Evolutionary conservation across 2,329 filamentous ascomycete genomes (phyloP), one percentile per base, ranked within the genome.

Genomic region (Diplodia sapinea): DNA sequence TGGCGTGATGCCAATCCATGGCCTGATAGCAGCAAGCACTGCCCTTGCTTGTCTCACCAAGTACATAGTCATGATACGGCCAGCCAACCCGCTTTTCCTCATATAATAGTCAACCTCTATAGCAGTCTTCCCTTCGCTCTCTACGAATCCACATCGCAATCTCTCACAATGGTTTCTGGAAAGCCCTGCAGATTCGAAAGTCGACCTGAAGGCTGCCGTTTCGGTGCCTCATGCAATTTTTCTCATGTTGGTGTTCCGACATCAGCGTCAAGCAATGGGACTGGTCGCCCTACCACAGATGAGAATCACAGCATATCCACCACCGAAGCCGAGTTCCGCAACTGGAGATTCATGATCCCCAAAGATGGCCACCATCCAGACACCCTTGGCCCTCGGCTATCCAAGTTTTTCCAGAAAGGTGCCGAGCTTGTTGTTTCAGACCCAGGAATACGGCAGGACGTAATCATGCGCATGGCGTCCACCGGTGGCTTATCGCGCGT

Each of bases 401-500:
- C 56, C 6, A 31, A 26, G 9, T 65, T 68, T 23, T 68, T 64
- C 50, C 50, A 68, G 26, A 59, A 54, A 12, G 31, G 50, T 38
- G 47, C 59, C 5, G 40, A 54, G 23, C 59, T 67, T 36, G 56
- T 67, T 36, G 29, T 13, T 12, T 54, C 55, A 5, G 55, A 62
- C 12, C 33, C 65, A 12, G 59, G 47, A 20, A 55, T 29, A 2
- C 71, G 67, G 20, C 71, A 74, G 38, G 63, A 69, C 17, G 63
- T 73, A n/a, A 70, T 74, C 29, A 61, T 57, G 13, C 69, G 70
- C 23, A 67, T 74, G 7, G 73, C 71, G 7, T 69, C 69, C 17
- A 70, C 70, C n/a, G 59, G 68, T 15, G 73, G 72, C 36, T 67
- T 73, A 11, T 52, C 38, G 8, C 69, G 70, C 26, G 69, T 74